These are phyloP conservation scores for Wallacemonas rigidus DNA, from an alignment of 208 protist species.

Conservation along the genomic window DNA sequence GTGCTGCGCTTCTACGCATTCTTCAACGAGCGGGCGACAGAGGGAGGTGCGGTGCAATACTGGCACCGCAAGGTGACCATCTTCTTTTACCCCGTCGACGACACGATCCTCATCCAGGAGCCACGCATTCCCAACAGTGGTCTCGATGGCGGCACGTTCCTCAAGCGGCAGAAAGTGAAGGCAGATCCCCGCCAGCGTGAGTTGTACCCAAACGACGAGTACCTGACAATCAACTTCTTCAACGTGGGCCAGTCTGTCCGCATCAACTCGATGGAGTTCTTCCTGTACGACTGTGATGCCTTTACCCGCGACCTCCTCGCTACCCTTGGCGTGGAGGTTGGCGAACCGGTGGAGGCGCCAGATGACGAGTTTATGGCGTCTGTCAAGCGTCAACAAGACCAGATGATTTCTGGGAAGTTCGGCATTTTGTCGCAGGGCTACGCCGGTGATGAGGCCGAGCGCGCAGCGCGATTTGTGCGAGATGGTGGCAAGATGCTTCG, in stretches of 20 bases:
- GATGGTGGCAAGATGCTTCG: conserved; percentile 95
- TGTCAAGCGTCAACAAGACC: conserved; percentile 53
- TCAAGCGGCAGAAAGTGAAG: conserved; percentile 90
- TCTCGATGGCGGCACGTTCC: conserved; percentile 91
- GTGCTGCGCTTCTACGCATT: conserved; percentile 96
- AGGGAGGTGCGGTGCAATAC: conserved; percentile 79
- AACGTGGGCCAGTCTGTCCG: conserved; percentile 88
- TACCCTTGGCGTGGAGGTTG: conserved; percentile 71
- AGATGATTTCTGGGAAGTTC: conserved; percentile 54
- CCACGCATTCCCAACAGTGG: conserved; percentile 92
- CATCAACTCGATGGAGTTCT: conserved; percentile 93
- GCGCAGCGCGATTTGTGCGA: conserved; percentile 85
- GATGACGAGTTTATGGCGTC: conserved; percentile 78
- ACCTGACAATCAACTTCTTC: conserved; percentile 91
- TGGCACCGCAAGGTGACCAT: conserved; percentile 93
- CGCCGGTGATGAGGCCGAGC: conserved; percentile 66
- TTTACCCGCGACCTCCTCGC: conserved; percentile 93
- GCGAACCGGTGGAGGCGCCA: conserved; percentile 47
- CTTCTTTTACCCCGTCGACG: conserved; percentile 93
- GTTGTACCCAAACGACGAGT: conserved; percentile 81
- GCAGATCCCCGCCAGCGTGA: conserved; percentile 79
- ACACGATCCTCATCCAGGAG: conserved; percentile 95
- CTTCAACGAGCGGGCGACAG: conserved; percentile 93
- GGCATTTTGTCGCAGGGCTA: conserved; percentile 65
- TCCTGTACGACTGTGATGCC: conserved; percentile 92